A percentile compares a stretch with the other conserved stretches of the same genome.
phyloP scores from a whole-genome alignment of 192 early-diverging fungal species.

The Jimgerdemannia lactiflua region DNA sequence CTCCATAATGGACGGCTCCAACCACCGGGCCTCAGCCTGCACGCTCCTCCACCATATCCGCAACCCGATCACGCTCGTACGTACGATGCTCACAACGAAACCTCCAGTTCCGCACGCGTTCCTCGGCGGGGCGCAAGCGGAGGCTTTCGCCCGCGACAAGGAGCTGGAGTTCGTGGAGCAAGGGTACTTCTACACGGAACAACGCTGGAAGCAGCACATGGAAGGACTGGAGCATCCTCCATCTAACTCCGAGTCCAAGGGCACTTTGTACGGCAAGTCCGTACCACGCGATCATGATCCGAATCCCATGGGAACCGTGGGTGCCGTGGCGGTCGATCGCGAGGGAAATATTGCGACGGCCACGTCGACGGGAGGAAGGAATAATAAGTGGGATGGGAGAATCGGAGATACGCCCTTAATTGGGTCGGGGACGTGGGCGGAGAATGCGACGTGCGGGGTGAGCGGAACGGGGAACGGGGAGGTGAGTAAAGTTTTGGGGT shows the following conservation, averaged over 20 bases:
- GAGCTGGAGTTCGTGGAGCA: conserved; percentile 40
- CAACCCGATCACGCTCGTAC: conserved; percentile 42
- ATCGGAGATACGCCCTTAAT: conserved; percentile 51
- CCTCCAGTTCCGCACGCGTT: conserved; percentile 35
- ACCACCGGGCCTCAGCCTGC: conserved; percentile 31
- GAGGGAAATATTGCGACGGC: conserved; percentile 42
- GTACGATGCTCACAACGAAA: conserved; percentile 20
- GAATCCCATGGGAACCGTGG: conserved; percentile 38
- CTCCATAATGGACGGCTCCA: conserved; percentile 41
- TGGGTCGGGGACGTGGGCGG: conserved; percentile 43
- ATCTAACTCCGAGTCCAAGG: neutral
- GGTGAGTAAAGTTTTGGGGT: conserved; percentile 7
- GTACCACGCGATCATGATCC: conserved; percentile 3
- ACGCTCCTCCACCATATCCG: conserved; percentile 34
- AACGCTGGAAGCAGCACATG: conserved; percentile 41
- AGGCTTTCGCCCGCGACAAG: conserved; percentile 27
- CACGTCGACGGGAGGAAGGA: conserved; percentile 43
- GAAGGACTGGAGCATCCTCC: conserved; percentile 15
- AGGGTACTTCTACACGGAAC: conserved; percentile 37
- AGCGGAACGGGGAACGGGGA: conserved; percentile 46
- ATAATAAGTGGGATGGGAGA: conserved; percentile 37
- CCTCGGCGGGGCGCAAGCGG: conserved; percentile 31
- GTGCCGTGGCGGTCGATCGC: conserved; percentile 40
- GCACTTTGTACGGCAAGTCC: neutral
- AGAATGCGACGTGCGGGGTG: conserved; percentile 37